Evolutionary conservation across 2,329 filamentous ascomycete genomes (phyloP).

Genomic region (Fusarium camptoceras): DNA sequence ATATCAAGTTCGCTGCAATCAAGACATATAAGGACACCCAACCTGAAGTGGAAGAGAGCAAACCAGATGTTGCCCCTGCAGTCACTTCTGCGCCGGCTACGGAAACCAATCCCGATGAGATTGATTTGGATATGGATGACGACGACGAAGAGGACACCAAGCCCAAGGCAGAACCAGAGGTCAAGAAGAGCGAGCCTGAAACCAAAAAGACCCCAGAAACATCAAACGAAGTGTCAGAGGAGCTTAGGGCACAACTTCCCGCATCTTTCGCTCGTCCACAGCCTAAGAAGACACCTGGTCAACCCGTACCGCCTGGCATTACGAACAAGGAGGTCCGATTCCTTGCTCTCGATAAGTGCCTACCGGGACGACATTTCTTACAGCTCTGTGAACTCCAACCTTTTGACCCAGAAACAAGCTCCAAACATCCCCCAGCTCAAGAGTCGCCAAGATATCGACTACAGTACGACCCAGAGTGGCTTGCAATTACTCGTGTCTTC

Average conservation of each 20-base stretch:
- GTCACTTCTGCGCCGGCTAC: slow-evolving; percentile 17
- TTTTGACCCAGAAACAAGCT: slow-evolving; percentile 51
- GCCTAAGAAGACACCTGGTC: slow-evolving; percentile 60
- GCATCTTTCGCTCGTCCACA: slow-evolving; percentile 72
- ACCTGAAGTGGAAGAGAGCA: slow-evolving; percentile 19
- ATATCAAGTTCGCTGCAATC: slow-evolving; percentile 84
- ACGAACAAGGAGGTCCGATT: slow-evolving; percentile 85
- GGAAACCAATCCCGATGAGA: slow-evolving; percentile 72
- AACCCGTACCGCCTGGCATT: slow-evolving; percentile 77
- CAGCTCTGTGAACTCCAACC: slow-evolving; percentile 77
- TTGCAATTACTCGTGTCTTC: slow-evolving; percentile 90
- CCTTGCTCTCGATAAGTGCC: slow-evolving; percentile 90
- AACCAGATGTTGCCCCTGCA: not conserved
- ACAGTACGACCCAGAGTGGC: slow-evolving; percentile 92
- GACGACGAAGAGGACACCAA: slow-evolving; percentile 52
- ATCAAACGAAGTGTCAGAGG: slow-evolving; percentile 63
- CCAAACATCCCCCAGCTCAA: slow-evolving; percentile 34
- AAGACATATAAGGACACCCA: slow-evolving; percentile 65
- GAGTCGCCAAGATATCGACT: slow-evolving; percentile 65
- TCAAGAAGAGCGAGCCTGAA: not conserved
- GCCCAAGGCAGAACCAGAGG: not conserved
- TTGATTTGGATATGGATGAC: slow-evolving; percentile 74
- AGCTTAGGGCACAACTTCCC: slow-evolving; percentile 79
- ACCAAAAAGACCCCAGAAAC: slow-evolving; percentile 27
- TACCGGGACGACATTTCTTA: slow-evolving; percentile 82